Evolutionary conservation across 345 rosid species (phyloP).

Genomic region (Euclidium syriacum): DNA sequence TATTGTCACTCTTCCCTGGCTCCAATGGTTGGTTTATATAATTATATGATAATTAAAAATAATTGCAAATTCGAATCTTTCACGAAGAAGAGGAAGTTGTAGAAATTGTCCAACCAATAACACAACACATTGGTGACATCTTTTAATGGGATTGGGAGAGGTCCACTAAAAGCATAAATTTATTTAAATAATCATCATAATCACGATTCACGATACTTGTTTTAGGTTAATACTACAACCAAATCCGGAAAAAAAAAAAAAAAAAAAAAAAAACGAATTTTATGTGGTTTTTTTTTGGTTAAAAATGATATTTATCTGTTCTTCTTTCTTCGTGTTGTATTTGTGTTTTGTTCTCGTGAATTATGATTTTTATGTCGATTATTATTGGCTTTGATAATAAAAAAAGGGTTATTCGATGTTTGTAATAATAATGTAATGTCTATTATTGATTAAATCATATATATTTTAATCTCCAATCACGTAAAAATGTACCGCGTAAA

Average conservation of each 20-base stretch:
- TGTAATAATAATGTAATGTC: not conserved
- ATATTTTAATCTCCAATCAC: not conserved
- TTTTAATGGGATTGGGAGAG: slow-evolving; percentile 9
- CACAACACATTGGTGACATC: slow-evolving; percentile 18
- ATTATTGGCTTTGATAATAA: not conserved
- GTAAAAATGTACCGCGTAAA: slow-evolving; percentile 2
- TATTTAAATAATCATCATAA: no score
- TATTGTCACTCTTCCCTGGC: slow-evolving; percentile 15
- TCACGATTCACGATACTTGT: no score
- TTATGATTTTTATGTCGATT: not conserved
- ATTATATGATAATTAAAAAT: not conserved
- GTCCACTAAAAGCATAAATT: slow-evolving; percentile 9
- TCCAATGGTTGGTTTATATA: not conserved
- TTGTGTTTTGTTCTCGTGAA: no score
- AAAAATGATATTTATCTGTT: no score
- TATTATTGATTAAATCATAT: not conserved
- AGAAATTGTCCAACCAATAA: slow-evolving; percentile 19
- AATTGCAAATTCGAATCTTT: not conserved
- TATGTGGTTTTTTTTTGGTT: no score
- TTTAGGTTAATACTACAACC: no score
- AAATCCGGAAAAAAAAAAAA: no score
- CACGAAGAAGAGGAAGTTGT: not conserved
- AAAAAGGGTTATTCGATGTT: not conserved
- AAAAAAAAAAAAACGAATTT: no score
- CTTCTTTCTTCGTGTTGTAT: no score